phyloP scores from a whole-genome alignment of 192 early-diverging fungal genomes.

The Linderina pennispora region DNA sequence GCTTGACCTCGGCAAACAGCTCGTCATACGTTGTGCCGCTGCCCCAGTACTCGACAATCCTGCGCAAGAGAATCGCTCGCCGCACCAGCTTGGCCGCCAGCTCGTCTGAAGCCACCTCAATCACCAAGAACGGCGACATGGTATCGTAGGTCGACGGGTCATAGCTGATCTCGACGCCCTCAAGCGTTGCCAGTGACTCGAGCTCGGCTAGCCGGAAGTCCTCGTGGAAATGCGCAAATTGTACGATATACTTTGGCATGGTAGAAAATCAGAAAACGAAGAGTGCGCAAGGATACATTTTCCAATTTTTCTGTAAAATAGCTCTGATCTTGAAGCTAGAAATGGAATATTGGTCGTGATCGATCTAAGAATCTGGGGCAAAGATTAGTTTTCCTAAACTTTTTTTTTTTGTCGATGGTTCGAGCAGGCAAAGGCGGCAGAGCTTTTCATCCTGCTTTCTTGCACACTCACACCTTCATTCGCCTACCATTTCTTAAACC shows the following conservation, averaged over 20 bases:
- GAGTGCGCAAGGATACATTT: too few relatives aligned
- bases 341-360: too few relatives aligned
- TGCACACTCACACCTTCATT: too few relatives aligned
- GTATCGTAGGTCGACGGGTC: conserved; percentile 55
- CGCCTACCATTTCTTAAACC: too few relatives aligned
- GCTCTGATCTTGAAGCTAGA: not conserved
- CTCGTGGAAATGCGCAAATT: conserved; percentile 68
- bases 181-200: conserved; percentile 70
- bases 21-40: conserved; percentile 54
- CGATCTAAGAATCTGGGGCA: too few relatives aligned
- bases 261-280: not conserved
- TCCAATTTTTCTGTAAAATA: not conserved
- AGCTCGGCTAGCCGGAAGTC: conserved; percentile 82
- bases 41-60: conserved; percentile 75
- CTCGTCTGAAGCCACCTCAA: conserved; percentile 61
- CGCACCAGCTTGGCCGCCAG: conserved; percentile 67
- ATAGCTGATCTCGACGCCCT: conserved; percentile 62
- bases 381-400: too few relatives aligned
- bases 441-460: too few relatives aligned
- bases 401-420: too few relatives aligned
- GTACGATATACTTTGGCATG: conserved; percentile 48
- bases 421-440: too few relatives aligned
- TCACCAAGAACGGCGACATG: conserved; percentile 74
- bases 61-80: conserved; percentile 75
- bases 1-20: conserved; percentile 54